Percentiles rank a stretch among this genome's conserved stretches.
phyloP scores from a whole-genome alignment of 495 filamentous ascomycete species.

The Massariosphaeria phaeospora region DNA sequence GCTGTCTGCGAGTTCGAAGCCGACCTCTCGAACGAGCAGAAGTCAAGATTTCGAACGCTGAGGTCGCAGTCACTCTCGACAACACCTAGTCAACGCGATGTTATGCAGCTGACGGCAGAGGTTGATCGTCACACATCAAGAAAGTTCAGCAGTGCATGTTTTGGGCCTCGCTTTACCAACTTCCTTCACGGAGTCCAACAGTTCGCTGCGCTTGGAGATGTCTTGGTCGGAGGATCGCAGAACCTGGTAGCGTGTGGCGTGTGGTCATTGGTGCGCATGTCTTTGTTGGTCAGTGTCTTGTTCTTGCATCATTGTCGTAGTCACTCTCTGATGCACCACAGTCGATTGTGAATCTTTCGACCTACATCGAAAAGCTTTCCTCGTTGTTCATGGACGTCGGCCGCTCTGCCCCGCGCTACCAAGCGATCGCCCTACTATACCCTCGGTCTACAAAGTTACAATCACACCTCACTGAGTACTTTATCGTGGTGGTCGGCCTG shows the following conservation, averaged over 20 bases:
- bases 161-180: slow-evolving; percentile 44
- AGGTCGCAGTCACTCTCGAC: slow-evolving; percentile 28
- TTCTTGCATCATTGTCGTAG: slow-evolving; percentile 19
- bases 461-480: slow-evolving; percentile 44
- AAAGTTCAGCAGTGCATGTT: slow-evolving; percentile 36
- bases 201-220: slow-evolving; percentile 44
- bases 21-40: slow-evolving; percentile 41
- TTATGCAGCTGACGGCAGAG: slow-evolving; percentile 44
- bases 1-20: slow-evolving; percentile 44
- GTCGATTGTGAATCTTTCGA: slow-evolving; percentile 32
- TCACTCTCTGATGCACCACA: slow-evolving; percentile 36
- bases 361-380: slow-evolving; percentile 44
- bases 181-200: slow-evolving; percentile 45
- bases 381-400: slow-evolving; percentile 43
- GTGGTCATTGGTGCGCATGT: slow-evolving; percentile 44
- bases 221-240: slow-evolving; percentile 45
- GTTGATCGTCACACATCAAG: slow-evolving; percentile 39
- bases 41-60: slow-evolving; percentile 34
- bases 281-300: slow-evolving; percentile 38
- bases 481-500: slow-evolving; percentile 43
- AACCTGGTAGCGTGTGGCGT: slow-evolving; percentile 47
- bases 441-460: slow-evolving; percentile 41
- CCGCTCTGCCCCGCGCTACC: slow-evolving; percentile 43
- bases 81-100: slow-evolving; percentile 39
- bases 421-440: slow-evolving; percentile 44